phyloP scores from a whole-genome alignment of 257 asterid genomes.

The Sherardia arvensis region DNA sequence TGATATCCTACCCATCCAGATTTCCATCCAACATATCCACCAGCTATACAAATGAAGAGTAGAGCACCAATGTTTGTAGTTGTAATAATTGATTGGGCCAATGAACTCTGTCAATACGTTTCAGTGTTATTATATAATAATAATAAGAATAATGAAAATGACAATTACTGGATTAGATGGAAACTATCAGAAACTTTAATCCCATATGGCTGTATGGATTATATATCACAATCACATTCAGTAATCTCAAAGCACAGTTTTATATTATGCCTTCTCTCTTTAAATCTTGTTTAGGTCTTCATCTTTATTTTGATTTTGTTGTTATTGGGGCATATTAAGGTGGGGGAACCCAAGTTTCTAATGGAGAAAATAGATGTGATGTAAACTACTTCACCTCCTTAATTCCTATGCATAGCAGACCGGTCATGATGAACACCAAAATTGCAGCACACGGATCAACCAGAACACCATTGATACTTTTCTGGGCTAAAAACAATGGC shows the following conservation, averaged over 20 bases:
- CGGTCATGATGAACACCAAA: conserved; percentile 26
- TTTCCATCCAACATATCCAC: conserved; percentile 27
- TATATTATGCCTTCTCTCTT: too few species aligned
- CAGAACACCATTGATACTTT: conserved; percentile 19
- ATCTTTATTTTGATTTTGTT: too few species aligned
- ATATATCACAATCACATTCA: too few species aligned
- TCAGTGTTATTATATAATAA: not conserved
- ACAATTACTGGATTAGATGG: not conserved
- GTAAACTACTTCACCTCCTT: conserved; percentile 20
- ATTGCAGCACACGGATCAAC: conserved; percentile 38
- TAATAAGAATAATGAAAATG: not conserved
- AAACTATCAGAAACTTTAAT: too few species aligned
- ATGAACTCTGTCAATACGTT: conserved; percentile 24
- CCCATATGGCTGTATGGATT: too few species aligned
- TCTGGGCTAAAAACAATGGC: conserved; percentile 25
- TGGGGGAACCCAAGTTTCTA: too few species aligned
- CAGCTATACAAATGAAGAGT: conserved; percentile 24
- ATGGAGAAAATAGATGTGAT: not conserved
- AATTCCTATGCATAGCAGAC: conserved; percentile 30
- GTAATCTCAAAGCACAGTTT: too few species aligned
- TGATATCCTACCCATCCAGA: conserved; percentile 34
- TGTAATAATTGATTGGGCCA: conserved; percentile 29
- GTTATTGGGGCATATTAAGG: too few species aligned
- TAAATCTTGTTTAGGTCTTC: too few species aligned
- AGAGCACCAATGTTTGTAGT: conserved; percentile 24